Percentiles rank a stretch among this genome's conserved stretches.
Evolutionary conservation across 1,284 basidiomycete species (phyloP).

Genomic region (Ustilago tritici): DNA sequence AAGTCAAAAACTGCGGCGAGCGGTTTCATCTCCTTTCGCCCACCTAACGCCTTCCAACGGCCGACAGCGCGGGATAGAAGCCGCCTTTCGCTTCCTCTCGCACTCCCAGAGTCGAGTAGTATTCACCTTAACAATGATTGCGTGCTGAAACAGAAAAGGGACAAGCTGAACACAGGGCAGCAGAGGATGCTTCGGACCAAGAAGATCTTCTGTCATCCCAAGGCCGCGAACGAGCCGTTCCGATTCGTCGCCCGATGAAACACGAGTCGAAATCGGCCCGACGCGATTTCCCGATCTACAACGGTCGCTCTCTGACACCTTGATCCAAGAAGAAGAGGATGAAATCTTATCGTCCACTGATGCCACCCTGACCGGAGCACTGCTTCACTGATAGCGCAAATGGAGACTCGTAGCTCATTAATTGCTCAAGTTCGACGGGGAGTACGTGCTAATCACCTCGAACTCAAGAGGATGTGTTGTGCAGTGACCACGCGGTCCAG

Average conservation of each 20-base stretch:
- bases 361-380: too few species aligned
- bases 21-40: not conserved
- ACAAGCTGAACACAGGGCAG: not conserved
- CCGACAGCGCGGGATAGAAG: not conserved
- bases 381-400: too few species aligned
- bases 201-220: not conserved
- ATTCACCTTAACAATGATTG: not conserved
- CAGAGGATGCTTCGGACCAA: not conserved
- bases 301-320: not conserved
- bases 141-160: not conserved
- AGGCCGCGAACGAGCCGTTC: not conserved
- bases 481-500: not conserved
- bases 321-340: not conserved
- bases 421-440: not conserved
- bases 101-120: not conserved
- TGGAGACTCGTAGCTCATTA: too few species aligned
- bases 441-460: not conserved
- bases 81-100: not conserved
- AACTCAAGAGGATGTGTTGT: not conserved
- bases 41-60: not conserved
- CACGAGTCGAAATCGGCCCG: not conserved
- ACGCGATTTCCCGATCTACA: not conserved
- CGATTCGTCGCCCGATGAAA: not conserved
- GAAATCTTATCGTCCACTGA: not conserved
- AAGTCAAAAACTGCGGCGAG: conserved; percentile 20